These are phyloP conservation scores for Ascochyta fabae DNA, from an alignment of 2,329 filamentous ascomycete genomes.

Conservation along the genomic window DNA sequence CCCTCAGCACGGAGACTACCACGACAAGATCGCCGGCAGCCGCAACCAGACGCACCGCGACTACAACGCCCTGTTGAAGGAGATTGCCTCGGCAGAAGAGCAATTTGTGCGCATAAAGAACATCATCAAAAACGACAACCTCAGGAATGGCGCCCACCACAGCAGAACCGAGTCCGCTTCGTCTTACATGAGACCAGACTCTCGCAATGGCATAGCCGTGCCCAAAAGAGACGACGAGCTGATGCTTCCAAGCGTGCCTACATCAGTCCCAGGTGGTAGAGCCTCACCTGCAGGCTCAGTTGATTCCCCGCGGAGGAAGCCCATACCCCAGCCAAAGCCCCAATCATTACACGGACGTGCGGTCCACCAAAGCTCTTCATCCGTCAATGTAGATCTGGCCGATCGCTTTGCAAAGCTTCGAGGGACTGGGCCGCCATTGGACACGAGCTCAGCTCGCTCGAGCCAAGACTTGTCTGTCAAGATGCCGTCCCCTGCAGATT, in stretches of 20 bases:
- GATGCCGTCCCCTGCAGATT: slow-evolving; percentile 53
- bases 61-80: slow-evolving; percentile 46
- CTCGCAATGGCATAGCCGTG: slow-evolving; percentile 24
- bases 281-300: slow-evolving; percentile 26
- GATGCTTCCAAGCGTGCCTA: slow-evolving; percentile 45
- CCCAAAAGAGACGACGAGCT: slow-evolving; percentile 39
- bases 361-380: slow-evolving; percentile 49
- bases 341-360: slow-evolving; percentile 68
- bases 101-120: slow-evolving; percentile 57
- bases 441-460: slow-evolving; percentile 30
- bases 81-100: slow-evolving; percentile 48
- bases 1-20: slow-evolving; percentile 75
- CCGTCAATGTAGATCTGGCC: slow-evolving; percentile 40
- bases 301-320: slow-evolving; percentile 39
- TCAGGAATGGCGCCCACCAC: slow-evolving; percentile 61
- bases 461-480: slow-evolving; percentile 44
- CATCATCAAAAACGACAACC: slow-evolving; percentile 60
- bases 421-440: slow-evolving; percentile 25
- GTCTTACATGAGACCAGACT: slow-evolving; percentile 19
- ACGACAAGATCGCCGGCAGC: slow-evolving; percentile 65
- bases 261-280: slow-evolving; percentile 25
- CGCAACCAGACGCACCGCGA: slow-evolving; percentile 57
- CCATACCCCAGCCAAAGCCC: slow-evolving; percentile 69
- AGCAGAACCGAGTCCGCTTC: slow-evolving; percentile 21
- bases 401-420: slow-evolving; percentile 49